These are phyloP conservation scores for Calocybe gambosa DNA, from an alignment of 1,284 basidiomycete genomes.

Conservation along the genomic window DNA sequence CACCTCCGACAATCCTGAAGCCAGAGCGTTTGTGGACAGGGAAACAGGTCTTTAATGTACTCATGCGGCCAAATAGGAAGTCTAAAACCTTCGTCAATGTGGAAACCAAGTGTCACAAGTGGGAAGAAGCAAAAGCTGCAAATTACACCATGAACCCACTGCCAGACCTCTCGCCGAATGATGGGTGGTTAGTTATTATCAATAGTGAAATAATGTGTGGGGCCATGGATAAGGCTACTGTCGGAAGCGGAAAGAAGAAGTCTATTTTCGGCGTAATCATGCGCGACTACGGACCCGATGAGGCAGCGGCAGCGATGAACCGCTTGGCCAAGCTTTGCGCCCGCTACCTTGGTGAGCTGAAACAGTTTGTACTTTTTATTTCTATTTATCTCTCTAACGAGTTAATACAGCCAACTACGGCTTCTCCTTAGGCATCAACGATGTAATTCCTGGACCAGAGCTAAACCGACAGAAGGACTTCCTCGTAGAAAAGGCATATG, in stretches of 20 bases:
- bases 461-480: conserved; percentile 79
- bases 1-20: conserved; percentile 93
- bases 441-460: conserved; percentile 92
- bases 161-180: conserved; percentile 92
- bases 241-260: conserved; percentile 99
- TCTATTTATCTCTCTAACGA: conserved; percentile 1
- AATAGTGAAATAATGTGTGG: conserved; percentile 99
- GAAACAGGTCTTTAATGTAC: conserved; percentile 95
- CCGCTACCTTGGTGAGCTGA: conserved; percentile 78
- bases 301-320: conserved; percentile 95
- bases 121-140: conserved; percentile 72
- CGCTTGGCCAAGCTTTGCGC: conserved; percentile 94
- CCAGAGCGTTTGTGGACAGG: conserved; percentile 95
- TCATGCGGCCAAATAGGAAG: conserved; percentile 91
- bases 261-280: conserved; percentile 98
- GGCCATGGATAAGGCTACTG: conserved; percentile 97
- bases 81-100: conserved; percentile 90
- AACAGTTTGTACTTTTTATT: conserved; percentile 1
- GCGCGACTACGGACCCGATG: conserved; percentile 93
- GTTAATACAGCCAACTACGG: conserved; percentile 79
- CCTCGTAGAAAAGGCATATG: conserved; percentile 88
- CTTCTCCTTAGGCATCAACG: conserved; percentile 98
- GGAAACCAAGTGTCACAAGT: conserved; percentile 93
- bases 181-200: conserved; percentile 95
- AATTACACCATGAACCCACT: conserved; percentile 61